A percentile compares a stretch with the other conserved stretches of the same genome.
Evolutionary conservation across 2,329 filamentous ascomycete genomes (phyloP).

Genomic region (Aspergillus sp.): DNA sequence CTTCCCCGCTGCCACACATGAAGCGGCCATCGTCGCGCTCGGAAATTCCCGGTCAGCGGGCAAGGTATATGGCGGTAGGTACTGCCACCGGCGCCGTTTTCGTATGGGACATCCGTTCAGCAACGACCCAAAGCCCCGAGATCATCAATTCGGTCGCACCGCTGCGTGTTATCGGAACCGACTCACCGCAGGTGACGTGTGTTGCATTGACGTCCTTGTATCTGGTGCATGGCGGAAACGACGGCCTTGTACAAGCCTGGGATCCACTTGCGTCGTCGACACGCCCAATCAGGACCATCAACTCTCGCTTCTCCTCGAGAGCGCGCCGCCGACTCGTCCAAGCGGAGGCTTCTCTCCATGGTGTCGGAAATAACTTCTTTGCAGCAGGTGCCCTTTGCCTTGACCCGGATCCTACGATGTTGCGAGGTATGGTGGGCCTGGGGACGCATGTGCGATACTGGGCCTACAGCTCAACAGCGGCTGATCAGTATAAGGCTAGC

Average conservation of each 20-base stretch:
- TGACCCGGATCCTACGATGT: conserved; percentile 74
- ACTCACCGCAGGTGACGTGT: conserved; percentile 77
- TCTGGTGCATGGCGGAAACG: conserved; percentile 84
- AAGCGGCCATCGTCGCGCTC: conserved; percentile 31
- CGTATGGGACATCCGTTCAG: conserved; percentile 74
- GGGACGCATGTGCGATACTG: conserved; percentile 85
- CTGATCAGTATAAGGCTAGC: conserved; percentile 61
- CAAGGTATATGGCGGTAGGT: conserved; percentile 70
- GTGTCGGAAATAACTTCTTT: conserved; percentile 64
- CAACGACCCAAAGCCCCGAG: conserved; percentile 45
- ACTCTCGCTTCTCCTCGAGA: conserved; percentile 72
- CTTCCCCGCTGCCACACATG: conserved; percentile 44
- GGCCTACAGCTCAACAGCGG: conserved; percentile 77
- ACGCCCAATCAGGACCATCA: conserved; percentile 74
- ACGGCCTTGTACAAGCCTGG: conserved; percentile 93
- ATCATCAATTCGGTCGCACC: conserved; percentile 55
- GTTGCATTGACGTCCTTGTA: conserved; percentile 78
- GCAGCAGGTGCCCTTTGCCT: conserved; percentile 76
- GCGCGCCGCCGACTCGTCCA: conserved; percentile 66
- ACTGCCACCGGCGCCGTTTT: conserved; percentile 69
- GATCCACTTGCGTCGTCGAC: conserved; percentile 77
- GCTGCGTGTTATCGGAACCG: conserved; percentile 75
- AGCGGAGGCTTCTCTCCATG: conserved; percentile 57
- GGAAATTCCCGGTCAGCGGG: conserved; percentile 76
- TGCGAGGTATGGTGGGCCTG: conserved; percentile 79